phyloP scores from a whole-genome alignment of 257 asterid genomes.

The Solanum sitiens region DNA sequence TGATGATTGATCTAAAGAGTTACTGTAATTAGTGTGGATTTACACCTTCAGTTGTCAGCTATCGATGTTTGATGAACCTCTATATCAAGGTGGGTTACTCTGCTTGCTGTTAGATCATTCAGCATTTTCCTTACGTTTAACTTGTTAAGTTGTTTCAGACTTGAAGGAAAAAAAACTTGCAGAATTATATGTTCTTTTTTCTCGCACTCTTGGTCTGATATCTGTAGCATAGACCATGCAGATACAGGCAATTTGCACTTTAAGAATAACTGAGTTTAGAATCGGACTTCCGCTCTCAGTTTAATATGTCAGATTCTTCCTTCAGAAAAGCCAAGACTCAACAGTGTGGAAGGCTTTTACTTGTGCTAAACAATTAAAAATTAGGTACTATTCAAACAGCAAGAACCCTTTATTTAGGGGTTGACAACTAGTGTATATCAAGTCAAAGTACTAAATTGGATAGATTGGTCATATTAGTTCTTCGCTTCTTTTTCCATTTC shows the following conservation, averaged over 20 bases:
- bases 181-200: neutral
- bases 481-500: neutral
- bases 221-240: neutral
- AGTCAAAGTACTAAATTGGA: neutral
- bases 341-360: neutral
- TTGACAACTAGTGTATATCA: neutral
- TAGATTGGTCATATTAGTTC: neutral
- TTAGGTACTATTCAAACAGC: neutral
- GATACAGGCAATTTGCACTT: neutral
- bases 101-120: neutral
- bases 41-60: constrained; percentile 71
- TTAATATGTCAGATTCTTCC: neutral
- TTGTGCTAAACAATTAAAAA: neutral
- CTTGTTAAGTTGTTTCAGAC: neutral
- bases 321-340: neutral
- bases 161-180: neutral
- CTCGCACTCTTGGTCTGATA: neutral
- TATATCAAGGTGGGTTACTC: constrained; percentile 57
- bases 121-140: neutral
- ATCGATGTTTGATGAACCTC: constrained; percentile 90
- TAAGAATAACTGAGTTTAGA: neutral
- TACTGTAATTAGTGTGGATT: constrained; percentile 44
- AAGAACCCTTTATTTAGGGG: neutral
- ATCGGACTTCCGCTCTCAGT: neutral
- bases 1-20: neutral